Base-by-base conservation (phyloP, 2,329 filamentous ascomycete species). In the Xylaria sp. region DNA sequence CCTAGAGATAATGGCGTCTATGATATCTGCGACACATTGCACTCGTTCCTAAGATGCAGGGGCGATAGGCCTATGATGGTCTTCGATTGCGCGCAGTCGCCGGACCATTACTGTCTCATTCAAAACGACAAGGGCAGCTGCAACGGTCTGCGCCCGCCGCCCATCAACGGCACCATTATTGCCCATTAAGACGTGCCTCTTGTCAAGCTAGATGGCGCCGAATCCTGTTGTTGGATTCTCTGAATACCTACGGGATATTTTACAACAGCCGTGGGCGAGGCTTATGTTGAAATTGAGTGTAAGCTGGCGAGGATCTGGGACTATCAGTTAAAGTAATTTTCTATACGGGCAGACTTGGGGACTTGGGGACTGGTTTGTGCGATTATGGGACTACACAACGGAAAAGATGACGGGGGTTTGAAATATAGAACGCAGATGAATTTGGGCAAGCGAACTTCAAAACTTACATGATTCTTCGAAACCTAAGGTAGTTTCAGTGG, bases 1-100 rank as follows among this genome's bases (percentile, higher is more conserved):
- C 9, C 48, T 19, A 62, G 69, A 19, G 45, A 60, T 19, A n/a
- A 34, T 12, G 71, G 67, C n/a, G 24, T 58, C 62, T 72, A 72
- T 45, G 69, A 71, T 50, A 60, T 72, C 64, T 72, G 71, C 67
- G 71, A 72, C 54, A 72, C 71, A 1, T n/a, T 63, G 24, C 53
- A 70, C 63, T 72, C 71, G 48, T 72, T 61, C 42, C 17, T 71
- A 27, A 32, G 67, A 47, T 72, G 71, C 54, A 48, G 53, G 24
- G 71, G 67, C 30, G 34, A 6, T 11, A 19, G 12, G 11, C 58
- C 71, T 3, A 68, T 61, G 58, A 72, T 70, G 71, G 64, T 53
- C 21, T 66, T 71, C 19, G 71, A 72, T 59, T 72, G 71, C 50
- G 47, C 53, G 11, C 61, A 42, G 1, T 21, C 36, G 51, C 64